Evolutionary conservation across 805 yeast genomes (phyloP).

Genomic region (Candida succiphila): DNA sequence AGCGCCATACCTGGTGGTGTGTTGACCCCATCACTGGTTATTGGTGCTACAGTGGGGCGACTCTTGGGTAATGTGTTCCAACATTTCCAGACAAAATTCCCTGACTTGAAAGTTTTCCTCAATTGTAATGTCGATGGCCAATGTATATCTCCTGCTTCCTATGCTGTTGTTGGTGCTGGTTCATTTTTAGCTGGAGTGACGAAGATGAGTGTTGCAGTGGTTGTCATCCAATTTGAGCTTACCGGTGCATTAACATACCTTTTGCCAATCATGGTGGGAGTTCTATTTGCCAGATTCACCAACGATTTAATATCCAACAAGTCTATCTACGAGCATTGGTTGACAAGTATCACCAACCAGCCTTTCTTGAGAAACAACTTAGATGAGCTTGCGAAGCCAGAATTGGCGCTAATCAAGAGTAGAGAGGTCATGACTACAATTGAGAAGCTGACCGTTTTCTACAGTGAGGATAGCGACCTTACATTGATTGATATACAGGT

Average conservation of each 20-base stretch:
- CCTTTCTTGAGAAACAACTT: slow-evolving; percentile 32
- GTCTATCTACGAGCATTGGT: slow-evolving; percentile 60
- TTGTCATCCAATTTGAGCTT: slow-evolving; percentile 70
- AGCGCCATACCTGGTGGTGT: slow-evolving; percentile 61
- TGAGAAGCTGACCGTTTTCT: slow-evolving; percentile 19
- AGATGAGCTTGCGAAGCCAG: slow-evolving; percentile 21
- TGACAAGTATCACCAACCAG: slow-evolving; percentile 22
- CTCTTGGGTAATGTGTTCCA: slow-evolving; percentile 43
- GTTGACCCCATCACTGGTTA: slow-evolving; percentile 49
- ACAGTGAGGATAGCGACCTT: slow-evolving; percentile 20
- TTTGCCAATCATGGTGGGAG: slow-evolving; percentile 78
- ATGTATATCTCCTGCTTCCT: slow-evolving; percentile 78
- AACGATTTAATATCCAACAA: slow-evolving; percentile 49
- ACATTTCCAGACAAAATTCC: slow-evolving; percentile 30
- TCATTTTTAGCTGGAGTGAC: slow-evolving; percentile 76
- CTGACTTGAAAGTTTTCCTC: slow-evolving; percentile 25
- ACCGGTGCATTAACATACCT: slow-evolving; percentile 83
- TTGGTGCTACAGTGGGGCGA: slow-evolving; percentile 55
- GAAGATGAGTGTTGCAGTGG: slow-evolving; percentile 69
- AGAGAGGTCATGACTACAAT: slow-evolving; percentile 25
- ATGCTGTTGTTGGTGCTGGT: slow-evolving; percentile 85
- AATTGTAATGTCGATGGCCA: slow-evolving; percentile 27
- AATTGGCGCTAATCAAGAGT: slow-evolving; percentile 28
- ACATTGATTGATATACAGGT: slow-evolving; percentile 15
- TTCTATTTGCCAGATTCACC: slow-evolving; percentile 63